Percentiles rank a stretch among this genome's conserved stretches.
These are phyloP conservation scores for Blastocystis sp. DNA, from an alignment of 352 stramenopile genomes.

Conservation along the genomic window DNA sequence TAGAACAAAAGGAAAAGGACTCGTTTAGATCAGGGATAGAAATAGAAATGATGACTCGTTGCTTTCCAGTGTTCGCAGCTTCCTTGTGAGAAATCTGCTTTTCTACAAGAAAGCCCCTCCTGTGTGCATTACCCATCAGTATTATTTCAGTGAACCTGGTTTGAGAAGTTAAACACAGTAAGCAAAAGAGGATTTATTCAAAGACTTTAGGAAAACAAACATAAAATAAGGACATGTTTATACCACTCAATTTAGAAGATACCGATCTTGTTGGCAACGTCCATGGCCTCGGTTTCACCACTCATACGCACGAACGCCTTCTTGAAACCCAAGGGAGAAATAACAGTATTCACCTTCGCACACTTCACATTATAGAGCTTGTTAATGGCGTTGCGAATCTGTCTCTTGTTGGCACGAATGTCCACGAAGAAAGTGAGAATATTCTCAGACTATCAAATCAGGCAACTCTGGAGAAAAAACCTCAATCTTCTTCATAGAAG, in stretches of 20 bases:
- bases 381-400: slow-evolving; percentile 99
- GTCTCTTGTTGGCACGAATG: slow-evolving; percentile 97
- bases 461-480: neutral
- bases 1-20: neutral
- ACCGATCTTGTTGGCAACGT: slow-evolving; percentile 22
- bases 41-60: neutral
- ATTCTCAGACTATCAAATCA: slow-evolving; percentile 46
- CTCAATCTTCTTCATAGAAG: slow-evolving; percentile 59
- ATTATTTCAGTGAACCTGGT: neutral
- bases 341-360: slow-evolving; percentile 98
- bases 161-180: neutral
- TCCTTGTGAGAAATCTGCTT: neutral
- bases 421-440: slow-evolving; percentile 69
- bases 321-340: slow-evolving; percentile 96
- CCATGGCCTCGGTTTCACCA: slow-evolving; percentile 10
- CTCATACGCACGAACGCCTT: slow-evolving; percentile 84
- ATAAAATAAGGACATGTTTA: slow-evolving; percentile 27
- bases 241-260: neutral
- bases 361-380: slow-evolving; percentile 98
- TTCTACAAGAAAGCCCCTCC: neutral
- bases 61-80: neutral
- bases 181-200: neutral
- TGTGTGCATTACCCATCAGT: neutral
- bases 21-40: neutral
- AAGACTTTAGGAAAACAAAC: neutral